These are phyloP conservation scores for Cutaneotrichosporon arboriforme DNA, from an alignment of 1,284 basidiomycete species.

Conservation along the genomic window DNA sequence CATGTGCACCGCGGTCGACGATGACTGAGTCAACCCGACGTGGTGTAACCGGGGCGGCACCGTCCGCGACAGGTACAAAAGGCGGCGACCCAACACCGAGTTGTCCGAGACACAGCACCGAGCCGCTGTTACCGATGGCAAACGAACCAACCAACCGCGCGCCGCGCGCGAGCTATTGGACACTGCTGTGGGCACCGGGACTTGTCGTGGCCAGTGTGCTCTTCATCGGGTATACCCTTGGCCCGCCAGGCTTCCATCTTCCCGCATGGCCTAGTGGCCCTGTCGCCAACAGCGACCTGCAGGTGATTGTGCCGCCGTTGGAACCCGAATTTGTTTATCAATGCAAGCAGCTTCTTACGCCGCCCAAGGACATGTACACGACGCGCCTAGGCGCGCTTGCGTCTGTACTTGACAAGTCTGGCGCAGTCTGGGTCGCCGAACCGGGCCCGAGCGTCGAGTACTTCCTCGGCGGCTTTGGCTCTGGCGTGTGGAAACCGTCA, in stretches of 20 bases:
- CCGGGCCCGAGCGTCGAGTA: conserved; percentile 66
- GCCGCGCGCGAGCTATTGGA: background rate
- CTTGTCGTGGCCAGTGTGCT: too few relatives aligned
- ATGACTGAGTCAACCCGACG: too few relatives aligned
- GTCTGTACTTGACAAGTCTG: conserved; percentile 1
- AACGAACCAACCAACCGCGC: too few relatives aligned
- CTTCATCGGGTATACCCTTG: too few relatives aligned
- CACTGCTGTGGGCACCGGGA: background rate
- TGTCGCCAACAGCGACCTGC: too few relatives aligned
- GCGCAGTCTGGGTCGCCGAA: conserved; percentile 55
- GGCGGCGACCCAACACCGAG: too few relatives aligned
- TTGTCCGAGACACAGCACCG: too few relatives aligned
- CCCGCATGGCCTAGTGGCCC: background rate
- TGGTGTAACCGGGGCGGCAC: too few relatives aligned
- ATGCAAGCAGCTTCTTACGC: conserved; percentile 14
- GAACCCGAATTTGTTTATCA: background rate
- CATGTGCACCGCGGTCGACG: too few relatives aligned
- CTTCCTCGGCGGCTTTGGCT: conserved; percentile 63
- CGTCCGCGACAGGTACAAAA: too few relatives aligned
- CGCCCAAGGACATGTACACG: conserved; percentile 12
- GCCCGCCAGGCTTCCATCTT: background rate
- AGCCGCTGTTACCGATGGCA: too few relatives aligned
- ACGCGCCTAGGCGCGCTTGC: conserved; percentile 17
- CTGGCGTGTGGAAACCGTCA: conserved; percentile 60
- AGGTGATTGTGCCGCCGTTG: background rate